Percentiles rank a stretch among this genome's conserved stretches.
Conservation (phyloP, 495 filamentous ascomycete species). For the Penicillium lividum region DNA sequence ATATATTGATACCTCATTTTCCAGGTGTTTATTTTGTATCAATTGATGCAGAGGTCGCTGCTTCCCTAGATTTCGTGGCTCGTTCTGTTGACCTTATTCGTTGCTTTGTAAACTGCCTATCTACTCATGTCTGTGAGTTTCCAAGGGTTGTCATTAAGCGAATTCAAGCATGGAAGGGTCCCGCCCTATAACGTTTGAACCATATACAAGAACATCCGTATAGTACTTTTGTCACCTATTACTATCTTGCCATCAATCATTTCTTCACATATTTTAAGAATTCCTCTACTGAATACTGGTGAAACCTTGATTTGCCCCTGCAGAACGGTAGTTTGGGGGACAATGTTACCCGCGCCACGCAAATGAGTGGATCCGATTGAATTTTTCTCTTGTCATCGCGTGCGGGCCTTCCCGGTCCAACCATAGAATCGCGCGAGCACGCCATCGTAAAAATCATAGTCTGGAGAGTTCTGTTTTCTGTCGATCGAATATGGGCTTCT, state of each 20-base stretch:
- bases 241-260: not conserved
- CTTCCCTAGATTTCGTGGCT: too few species aligned
- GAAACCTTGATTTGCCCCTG: not conserved
- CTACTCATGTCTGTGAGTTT: too few species aligned
- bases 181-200: too few species aligned
- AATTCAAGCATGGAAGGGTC: too few species aligned
- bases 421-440: slow-evolving; percentile 19
- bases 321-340: slow-evolving; percentile 1
- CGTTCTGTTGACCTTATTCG: too few species aligned
- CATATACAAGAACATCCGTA: not conserved
- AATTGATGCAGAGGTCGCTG: too few species aligned
- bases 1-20: too few species aligned
- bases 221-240: not conserved
- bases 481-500: not conserved
- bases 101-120: too few species aligned
- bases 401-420: slow-evolving; percentile 8
- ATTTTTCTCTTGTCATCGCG: slow-evolving; percentile 10
- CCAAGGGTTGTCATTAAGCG: too few species aligned
- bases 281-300: not conserved
- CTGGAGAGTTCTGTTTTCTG: slow-evolving; percentile 1
- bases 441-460: slow-evolving; percentile 17
- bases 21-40: too few species aligned
- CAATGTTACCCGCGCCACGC: slow-evolving; percentile 3
- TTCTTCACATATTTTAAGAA: not conserved
- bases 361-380: slow-evolving; percentile 9